Evolutionary conservation across 805 yeast genomes (phyloP), one percentile per base, ranked within the genome.

Genomic region (Yarrowia sp.): DNA sequence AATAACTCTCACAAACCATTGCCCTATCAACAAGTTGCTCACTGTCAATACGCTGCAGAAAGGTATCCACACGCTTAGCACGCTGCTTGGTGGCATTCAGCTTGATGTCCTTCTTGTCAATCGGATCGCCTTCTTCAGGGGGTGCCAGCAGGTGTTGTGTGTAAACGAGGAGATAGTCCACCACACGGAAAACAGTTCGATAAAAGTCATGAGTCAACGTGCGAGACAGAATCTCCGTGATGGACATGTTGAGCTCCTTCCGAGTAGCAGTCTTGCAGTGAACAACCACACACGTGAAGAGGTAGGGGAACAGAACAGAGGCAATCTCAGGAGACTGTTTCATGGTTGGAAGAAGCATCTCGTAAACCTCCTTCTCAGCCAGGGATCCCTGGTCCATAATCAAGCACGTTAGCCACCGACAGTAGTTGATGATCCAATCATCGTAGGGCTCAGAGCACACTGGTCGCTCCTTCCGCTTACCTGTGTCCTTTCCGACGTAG

Each of bases 81-180:
- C 64, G 47, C 78, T 42, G 47, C 19, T 63, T 77, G 41, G 76
- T 74, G 42, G 75, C 76, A 1, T 33, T 32, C 38, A 47, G n/a
- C 29, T 47, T 47, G 21, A 80, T 76, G 1, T 74, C 68, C 32
- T 29, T 39, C 21, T 32, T 38, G 22, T 21, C 58, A 13, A 39
- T 21, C 19, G 32, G 13, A 10, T 32, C 62, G n/a, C 59, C 55
- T 6, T 35, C 36, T 9, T 38, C 46, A 4, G 49, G 36, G 16
- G 36, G 39, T 19, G 63, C 62, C 31, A 33, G 35, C 59, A 36
- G 14, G 31, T 29, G 51, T 10, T 47, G 42, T 27, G 69, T 65
- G 96, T 97, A 91, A 67, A 87, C 90, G 63, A 85, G 83, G 65
- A 91, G 83, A 69, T 91, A 90, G 68, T 94, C 98, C 25, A 92